Base-by-base conservation (phyloP, 306 rosid species). In the Arachis hypogaea region DNA sequence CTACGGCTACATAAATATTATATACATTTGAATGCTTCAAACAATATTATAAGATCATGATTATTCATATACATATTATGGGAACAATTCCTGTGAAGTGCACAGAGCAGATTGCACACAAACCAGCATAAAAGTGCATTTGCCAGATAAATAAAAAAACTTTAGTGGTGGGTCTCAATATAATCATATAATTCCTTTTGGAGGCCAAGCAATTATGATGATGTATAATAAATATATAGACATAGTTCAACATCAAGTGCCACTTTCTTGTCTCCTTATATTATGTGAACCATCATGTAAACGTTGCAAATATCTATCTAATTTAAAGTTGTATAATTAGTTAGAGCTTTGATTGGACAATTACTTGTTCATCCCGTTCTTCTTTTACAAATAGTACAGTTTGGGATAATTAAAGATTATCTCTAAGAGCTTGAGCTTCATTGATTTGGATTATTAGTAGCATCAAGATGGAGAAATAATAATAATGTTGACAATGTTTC, bases 61-160 rank as follows among this genome's bases (percentile, higher is more conserved):
- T 33, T 2, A 33, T 33, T 33, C 38, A 33, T 33, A 33, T 33
- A 33, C 76, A 82, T 70, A 67, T 82, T 63, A 43, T 63, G 63
- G 66, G 73, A 78, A 68, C 69, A 80, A 68, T 62, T 41, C 7
- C 55, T 45, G 42, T 63, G 43, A 41, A 60, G 70, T 68, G 75
- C 77, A 68, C n/a, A 63, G 51, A 52, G 76, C 18, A 71, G 77
- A 80, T 72, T 85, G 72, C 72, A 74, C 80, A 75, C 71, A 74
- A 47, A 68, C 52, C 60, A 74, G 82, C 75, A 63, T 59, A 80
- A 82, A 80, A 80, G 82, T 77, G 76, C 66, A 74, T 6, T 51
- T 51, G 69, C 66, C 73, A 49, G 67, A 66, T 63, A 50, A 52
- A 33, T 33, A 33, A 41, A 41, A 62, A 9, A 46, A 11, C 51